Percentiles rank a stretch among this genome's conserved stretches.
Conservation (phyloP, 352 stramenopile genomes). For the Pythium periplocum region DNA sequence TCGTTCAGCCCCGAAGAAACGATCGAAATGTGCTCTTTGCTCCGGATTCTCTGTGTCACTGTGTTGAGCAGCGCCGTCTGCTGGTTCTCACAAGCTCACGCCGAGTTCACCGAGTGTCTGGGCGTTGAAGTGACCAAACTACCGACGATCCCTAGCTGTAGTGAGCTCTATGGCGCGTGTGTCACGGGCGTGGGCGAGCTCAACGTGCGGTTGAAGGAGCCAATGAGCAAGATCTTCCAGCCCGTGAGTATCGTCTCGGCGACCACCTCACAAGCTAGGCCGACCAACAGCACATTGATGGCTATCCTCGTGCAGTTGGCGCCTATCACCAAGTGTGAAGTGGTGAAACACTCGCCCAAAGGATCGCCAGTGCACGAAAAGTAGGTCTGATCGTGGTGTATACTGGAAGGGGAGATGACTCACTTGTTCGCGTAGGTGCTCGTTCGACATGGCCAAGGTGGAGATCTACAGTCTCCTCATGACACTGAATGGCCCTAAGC, state of each 20-base stretch:
- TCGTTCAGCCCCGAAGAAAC: too few relatives aligned
- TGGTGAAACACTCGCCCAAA: too few relatives aligned
- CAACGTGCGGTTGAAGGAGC: constrained; percentile 38
- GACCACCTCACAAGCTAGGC: constrained; percentile 37
- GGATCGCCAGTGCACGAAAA: not conserved
- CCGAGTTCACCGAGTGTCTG: constrained; percentile 46
- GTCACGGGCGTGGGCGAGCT: constrained; percentile 39
- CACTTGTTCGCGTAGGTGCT: constrained; percentile 26
- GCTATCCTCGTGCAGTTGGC: constrained; percentile 54
- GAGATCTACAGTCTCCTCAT: constrained; percentile 67
- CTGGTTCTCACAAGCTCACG: not conserved
- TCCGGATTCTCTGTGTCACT: not conserved
- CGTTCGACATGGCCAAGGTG: constrained; percentile 53
- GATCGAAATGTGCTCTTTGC: too few relatives aligned
- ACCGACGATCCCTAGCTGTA: constrained; percentile 24
- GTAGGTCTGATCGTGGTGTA: not conserved
- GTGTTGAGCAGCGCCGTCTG: not conserved
- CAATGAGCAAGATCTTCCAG: constrained; percentile 19
- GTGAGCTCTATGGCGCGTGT: constrained; percentile 39
- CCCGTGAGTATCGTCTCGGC: constrained; percentile 62
- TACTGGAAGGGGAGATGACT: not conserved
- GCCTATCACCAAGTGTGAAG: constrained; percentile 28
- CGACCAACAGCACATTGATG: constrained; percentile 34
- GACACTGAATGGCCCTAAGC: constrained; percentile 20
- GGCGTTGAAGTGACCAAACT: constrained; percentile 42